These are phyloP conservation scores for Boletus tylopilopsis DNA, from an alignment of 768 basidiomycete genomes.

Conservation along the genomic window DNA sequence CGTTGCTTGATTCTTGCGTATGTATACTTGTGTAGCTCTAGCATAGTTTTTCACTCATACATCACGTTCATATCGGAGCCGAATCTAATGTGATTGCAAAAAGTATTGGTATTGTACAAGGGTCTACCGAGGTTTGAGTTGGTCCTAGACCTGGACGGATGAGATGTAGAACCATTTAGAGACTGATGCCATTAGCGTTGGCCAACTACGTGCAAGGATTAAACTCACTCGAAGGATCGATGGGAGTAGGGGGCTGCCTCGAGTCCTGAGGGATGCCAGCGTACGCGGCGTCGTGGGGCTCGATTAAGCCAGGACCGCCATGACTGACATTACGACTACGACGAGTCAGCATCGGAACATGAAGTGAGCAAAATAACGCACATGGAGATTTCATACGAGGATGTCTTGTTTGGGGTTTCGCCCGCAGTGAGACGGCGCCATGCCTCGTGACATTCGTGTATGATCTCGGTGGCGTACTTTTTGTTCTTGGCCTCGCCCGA, in stretches of 20 bases:
- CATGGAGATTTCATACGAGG: conserved; percentile 80
- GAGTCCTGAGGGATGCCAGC: conserved; percentile 70
- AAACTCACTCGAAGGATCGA: conserved; percentile 83
- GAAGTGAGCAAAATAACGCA: conserved; percentile 38
- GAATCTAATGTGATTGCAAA: conserved; percentile 2
- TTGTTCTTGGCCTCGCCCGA: conserved; percentile 99
- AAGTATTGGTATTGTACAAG: neutral
- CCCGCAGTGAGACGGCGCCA: conserved; percentile 92
- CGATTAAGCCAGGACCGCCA: conserved; percentile 62
- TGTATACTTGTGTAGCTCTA: conserved; percentile 27
- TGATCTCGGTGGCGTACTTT: conserved; percentile 98
- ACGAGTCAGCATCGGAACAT: neutral
- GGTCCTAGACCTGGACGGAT: conserved; percentile 67
- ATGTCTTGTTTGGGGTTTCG: conserved; percentile 69
- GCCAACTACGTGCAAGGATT: neutral
- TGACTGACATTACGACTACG: conserved; percentile 77
- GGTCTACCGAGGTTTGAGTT: neutral
- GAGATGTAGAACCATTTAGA: conserved; percentile 96
- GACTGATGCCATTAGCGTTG: conserved; percentile 41
- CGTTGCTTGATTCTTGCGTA: conserved; percentile 14
- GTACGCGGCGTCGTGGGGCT: conserved; percentile 61
- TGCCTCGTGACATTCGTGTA: conserved; percentile 97
- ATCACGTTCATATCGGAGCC: neutral
- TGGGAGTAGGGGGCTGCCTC: conserved; percentile 78
- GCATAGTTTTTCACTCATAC: conserved; percentile 7